Evolutionary conservation across 192 early-diverging fungal genomes (phyloP), one percentile per base, ranked within the genome.

Genomic region (Umbelopsis sp.): DNA sequence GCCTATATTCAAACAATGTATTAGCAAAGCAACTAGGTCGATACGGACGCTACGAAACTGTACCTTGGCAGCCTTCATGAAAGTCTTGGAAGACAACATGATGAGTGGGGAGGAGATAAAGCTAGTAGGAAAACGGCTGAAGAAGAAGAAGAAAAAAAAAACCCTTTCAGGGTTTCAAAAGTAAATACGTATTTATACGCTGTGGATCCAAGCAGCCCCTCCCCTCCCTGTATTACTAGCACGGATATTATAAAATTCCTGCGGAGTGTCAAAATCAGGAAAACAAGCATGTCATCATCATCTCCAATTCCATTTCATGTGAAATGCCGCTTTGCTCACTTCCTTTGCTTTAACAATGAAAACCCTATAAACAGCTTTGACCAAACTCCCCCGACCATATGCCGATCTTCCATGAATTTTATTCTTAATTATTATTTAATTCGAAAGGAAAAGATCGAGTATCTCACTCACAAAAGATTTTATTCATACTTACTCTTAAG

Each of bases 51-150:
- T 41, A 41, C 12, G 12, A 41, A n/a, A 16, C 22, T 21, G n/a
- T 73, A 78, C 77, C 77, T 78, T 78, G 59, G 77, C 77, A 65
- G 72, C 69, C 68, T 69, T 78, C 62, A 71, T 66, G 65, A 78
- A 73, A 62, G 68, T 54, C 53, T 70, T 78, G 25, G 76, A 74
- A 54, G 76, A 72, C 68, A 78, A 62, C 76, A 78, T 78, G 56
- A 62, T 62, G 56, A 62, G 56, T 62, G 56, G 56, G 56, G 56
- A 54, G 25, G 52, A 62, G 25, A 32, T 7, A 31, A 22, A 36
- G 17, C 25, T 34, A 14, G 68, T 52, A 68, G 43, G 44, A 31
- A 49, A 68, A 66, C 65, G 24, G 26, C 65, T 66, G 31, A 66
- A 66, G 65, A 66, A 53, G 65, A 41, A 49, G 47, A 68, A 36